These are phyloP conservation scores for Coemansia sp. DNA, from an alignment of 192 early-diverging fungal genomes.

Conservation along the genomic window DNA sequence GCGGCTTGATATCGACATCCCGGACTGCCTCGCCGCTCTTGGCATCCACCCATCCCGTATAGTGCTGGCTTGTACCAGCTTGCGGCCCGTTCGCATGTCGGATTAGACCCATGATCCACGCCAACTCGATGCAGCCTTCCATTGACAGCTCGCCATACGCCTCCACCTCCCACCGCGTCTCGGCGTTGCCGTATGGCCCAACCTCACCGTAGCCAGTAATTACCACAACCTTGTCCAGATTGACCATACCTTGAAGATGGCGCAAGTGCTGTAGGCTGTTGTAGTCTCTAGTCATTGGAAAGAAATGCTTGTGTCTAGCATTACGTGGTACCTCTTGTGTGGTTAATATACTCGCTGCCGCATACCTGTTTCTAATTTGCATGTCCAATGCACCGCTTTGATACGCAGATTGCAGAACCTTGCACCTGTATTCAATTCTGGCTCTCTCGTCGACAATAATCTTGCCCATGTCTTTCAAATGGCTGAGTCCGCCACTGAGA, in stretches of 20 bases:
- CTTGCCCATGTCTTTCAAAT: constrained; percentile 53
- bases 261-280: constrained; percentile 65
- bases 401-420: neutral
- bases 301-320: constrained; percentile 86
- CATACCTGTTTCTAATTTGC: neutral
- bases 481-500: constrained; percentile 80
- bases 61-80: constrained; percentile 1
- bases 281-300: constrained; percentile 70
- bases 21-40: constrained; percentile 80
- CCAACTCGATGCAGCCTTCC: constrained; percentile 84
- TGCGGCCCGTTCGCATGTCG: constrained; percentile 66
- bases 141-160: constrained; percentile 58
- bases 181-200: constrained; percentile 82
- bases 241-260: constrained; percentile 71
- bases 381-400: neutral
- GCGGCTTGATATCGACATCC: constrained; percentile 83
- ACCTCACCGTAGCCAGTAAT: constrained; percentile 90
- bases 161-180: constrained; percentile 96
- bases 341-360: neutral
- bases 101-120: constrained; percentile 94
- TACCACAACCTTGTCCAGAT: constrained; percentile 86
- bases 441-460: neutral
- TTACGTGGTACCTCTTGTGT: constrained; percentile 55
- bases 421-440: neutral
- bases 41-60: constrained; percentile 86